Evolutionary conservation across 257 asterid genomes (phyloP).

Genomic region (Solanum etuberosum): DNA sequence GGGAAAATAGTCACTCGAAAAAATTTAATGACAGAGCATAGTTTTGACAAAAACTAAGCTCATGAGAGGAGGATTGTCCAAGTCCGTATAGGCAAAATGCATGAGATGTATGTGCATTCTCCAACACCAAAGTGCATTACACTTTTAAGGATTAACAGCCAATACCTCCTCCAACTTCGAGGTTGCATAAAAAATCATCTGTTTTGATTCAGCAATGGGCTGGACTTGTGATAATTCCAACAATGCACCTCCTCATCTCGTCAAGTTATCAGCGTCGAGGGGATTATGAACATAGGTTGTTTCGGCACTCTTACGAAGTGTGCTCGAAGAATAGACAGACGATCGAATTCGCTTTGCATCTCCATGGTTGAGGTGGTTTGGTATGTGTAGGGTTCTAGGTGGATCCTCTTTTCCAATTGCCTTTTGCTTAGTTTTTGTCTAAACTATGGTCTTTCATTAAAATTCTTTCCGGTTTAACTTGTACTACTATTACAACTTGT

Average conservation of each 20-base stretch:
- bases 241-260: constrained; percentile 83
- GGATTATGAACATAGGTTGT: constrained; percentile 57
- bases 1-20: no score
- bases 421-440: background rate
- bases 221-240: constrained; percentile 83
- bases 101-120: constrained; percentile 75
- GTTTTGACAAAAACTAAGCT: background rate
- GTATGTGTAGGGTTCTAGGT: background rate
- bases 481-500: background rate
- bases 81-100: constrained; percentile 20
- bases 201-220: constrained; percentile 52
- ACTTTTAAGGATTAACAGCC: constrained; percentile 47
- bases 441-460: background rate
- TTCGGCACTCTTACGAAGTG: constrained; percentile 67
- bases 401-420: background rate
- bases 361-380: constrained; percentile 17
- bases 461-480: background rate
- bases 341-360: constrained; percentile 66
- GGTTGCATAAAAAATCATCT: constrained; percentile 66
- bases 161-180: constrained; percentile 81
- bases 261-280: constrained; percentile 68
- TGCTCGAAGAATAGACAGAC: constrained; percentile 70
- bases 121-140: constrained; percentile 75
- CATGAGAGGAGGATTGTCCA: no score
- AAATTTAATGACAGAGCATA: no score